A percentile compares a stretch with the other conserved stretches of the same genome.
Conservation (phyloP, 177 flowering plant species). For the Telopea speciosissima region DNA sequence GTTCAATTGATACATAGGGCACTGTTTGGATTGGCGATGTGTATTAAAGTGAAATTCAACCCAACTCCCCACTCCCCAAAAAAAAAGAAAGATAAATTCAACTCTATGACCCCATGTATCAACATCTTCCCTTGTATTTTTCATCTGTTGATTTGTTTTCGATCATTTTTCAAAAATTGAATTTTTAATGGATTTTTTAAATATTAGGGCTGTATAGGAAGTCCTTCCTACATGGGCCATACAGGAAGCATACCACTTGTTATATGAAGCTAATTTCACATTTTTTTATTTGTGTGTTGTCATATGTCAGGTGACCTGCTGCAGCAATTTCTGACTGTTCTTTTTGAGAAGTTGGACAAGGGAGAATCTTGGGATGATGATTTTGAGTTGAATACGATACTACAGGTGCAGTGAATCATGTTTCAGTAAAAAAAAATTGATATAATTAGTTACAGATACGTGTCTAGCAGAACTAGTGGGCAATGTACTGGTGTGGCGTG, state of each 20-base stretch:
- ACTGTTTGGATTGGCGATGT: too few relatives aligned
- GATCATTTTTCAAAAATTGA: too few relatives aligned
- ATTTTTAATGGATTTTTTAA: too few relatives aligned
- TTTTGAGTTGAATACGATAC: constrained; percentile 82
- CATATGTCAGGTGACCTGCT: constrained; percentile 73
- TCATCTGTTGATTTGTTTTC: too few relatives aligned
- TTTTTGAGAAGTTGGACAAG: constrained; percentile 76
- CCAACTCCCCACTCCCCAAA: too few relatives aligned
- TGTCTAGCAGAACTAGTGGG: background rate
- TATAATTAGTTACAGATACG: background rate
- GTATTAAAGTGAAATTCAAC: too few relatives aligned
- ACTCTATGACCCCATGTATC: too few relatives aligned
- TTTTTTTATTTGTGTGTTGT: background rate
- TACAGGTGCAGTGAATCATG: constrained; percentile 58
- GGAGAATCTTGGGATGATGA: constrained; percentile 94
- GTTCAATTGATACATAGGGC: too few relatives aligned
- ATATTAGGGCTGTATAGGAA: too few relatives aligned
- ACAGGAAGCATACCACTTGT: background rate
- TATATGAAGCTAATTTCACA: background rate
- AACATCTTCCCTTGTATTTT: too few relatives aligned
- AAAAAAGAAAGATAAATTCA: too few relatives aligned
- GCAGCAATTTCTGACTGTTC: constrained; percentile 81
- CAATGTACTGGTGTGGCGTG: background rate
- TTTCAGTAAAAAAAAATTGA: background rate
- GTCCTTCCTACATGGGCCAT: too few relatives aligned